phyloP scores from a whole-genome alignment of 257 asterid species.

The Ilex aquifolium region DNA sequence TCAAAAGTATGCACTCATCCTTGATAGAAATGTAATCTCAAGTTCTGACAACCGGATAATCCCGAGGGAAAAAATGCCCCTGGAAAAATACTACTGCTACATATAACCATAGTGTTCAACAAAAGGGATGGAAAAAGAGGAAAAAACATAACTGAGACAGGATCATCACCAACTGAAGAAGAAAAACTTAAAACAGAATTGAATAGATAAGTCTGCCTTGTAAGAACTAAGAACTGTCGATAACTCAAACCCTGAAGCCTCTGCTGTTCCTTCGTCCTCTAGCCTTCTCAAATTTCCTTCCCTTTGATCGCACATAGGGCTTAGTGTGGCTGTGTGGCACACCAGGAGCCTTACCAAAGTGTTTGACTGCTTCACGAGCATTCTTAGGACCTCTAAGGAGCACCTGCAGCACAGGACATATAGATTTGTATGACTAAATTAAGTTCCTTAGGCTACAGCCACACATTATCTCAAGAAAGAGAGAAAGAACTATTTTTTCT shows the following conservation, averaged over 20 bases:
- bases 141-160: constrained; percentile 2
- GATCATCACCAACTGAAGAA: constrained; percentile 3
- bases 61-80: background rate
- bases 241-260: constrained; percentile 64
- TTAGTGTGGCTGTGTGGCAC: constrained; percentile 97
- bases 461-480: too few species aligned
- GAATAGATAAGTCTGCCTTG: constrained; percentile 3
- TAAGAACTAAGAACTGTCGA: background rate
- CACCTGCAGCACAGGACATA: constrained; percentile 34
- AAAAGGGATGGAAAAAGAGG: constrained; percentile 3
- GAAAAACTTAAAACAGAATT: constrained; percentile 1
- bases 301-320: constrained; percentile 88
- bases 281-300: constrained; percentile 88
- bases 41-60: too few species aligned
- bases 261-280: constrained; percentile 82
- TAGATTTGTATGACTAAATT: too few species aligned
- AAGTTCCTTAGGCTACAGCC: too few species aligned
- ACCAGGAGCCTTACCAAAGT: constrained; percentile 99
- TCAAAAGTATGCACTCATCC: too few species aligned
- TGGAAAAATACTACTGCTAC: constrained; percentile 1
- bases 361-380: constrained; percentile 93
- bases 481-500: background rate
- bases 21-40: too few species aligned
- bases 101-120: constrained; percentile 10
- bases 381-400: constrained; percentile 81